Base-by-base conservation (phyloP, 2,329 filamentous ascomycete genomes). In the Fusarium lateritium region DNA sequence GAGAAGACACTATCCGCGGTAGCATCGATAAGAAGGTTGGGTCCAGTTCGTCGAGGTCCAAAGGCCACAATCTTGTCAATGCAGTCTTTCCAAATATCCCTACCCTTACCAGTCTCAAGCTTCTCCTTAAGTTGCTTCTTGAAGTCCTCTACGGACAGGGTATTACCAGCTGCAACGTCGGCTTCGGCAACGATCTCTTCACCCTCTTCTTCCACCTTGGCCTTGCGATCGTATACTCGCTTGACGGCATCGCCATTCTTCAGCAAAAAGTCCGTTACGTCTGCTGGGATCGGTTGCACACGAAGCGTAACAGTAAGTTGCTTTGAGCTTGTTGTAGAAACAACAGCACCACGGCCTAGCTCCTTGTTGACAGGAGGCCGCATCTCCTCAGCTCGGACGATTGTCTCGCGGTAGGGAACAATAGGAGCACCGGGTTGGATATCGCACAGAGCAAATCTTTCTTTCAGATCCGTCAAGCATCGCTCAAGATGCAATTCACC, bases 401-500 rank as follows among this genome's bases (percentile, higher is more conserved):
- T 97, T 0, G 94, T 96, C 81, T 99, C 96, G 58, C 94, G 88
- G 79, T 97, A 99, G 0, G 96, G 96, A 15, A 99, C 96, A 65
- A 99, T 98, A 2, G 96, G 93, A 43, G 93, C 93, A 58, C 96
- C 94, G 28, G 93, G 93, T 76, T 98, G 95, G 53, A 99, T 94
- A 71, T 98, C 95, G 76, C 97, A 98, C 68, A 89, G 91, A 7
- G 96, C 95, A 76, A 97, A 99, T 7, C 96, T 87, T 77, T 99
- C 96, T 65, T 94, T 88, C 26, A 99, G 84, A 82, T 99, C 96
- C 54, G 96, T 97, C 62, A 99, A 80, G 77, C 96, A 99, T 58
- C 96, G 86, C 80, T 99, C 96, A 5, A 99, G 85, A 81, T 99
- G 96, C 70, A 99, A 78, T 79, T 99, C 96, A 55, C 96, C 96